These are phyloP conservation scores for Arthrobotrys musiformis DNA, from an alignment of 2,329 filamentous ascomycete species.

Conservation along the genomic window DNA sequence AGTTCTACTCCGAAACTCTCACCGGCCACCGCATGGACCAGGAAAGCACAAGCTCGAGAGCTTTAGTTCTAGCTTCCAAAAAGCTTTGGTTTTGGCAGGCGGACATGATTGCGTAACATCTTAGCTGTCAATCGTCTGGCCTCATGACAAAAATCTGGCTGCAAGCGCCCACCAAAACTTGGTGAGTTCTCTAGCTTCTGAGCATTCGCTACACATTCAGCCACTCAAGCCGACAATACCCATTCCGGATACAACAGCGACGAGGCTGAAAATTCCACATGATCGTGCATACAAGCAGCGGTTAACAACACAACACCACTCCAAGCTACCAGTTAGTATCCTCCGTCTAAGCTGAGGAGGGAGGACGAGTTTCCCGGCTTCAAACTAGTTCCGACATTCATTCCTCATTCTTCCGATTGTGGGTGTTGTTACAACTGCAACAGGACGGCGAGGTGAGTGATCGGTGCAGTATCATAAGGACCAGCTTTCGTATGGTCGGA, in stretches of 20 bases:
- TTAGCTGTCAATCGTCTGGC: background rate
- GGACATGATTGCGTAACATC: background rate
- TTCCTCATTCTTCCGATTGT: background rate
- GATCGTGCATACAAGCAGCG: background rate
- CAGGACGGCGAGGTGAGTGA: too few relatives aligned
- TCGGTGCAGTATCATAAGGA: too few relatives aligned
- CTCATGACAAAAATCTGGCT: background rate
- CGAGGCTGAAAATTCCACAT: slow-evolving; percentile 40
- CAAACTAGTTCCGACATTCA: background rate
- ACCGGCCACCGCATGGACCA: background rate
- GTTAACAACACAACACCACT: slow-evolving; percentile 20
- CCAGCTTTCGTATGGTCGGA: too few relatives aligned
- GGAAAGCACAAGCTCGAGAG: slow-evolving; percentile 1
- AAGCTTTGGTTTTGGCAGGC: background rate
- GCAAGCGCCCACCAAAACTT: background rate
- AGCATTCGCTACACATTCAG: slow-evolving; percentile 19
- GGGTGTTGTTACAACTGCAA: background rate
- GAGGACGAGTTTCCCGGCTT: background rate
- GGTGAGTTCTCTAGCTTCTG: background rate
- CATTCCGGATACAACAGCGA: background rate
- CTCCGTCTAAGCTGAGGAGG: background rate
- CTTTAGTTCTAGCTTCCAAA: background rate
- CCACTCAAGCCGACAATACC: background rate
- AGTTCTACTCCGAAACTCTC: background rate
- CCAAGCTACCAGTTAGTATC: too few relatives aligned